Percentiles rank a stretch among this genome's conserved stretches.
phyloP scores from a whole-genome alignment of 192 early-diverging fungal species.

The Umbelopsis vinacea region DNA sequence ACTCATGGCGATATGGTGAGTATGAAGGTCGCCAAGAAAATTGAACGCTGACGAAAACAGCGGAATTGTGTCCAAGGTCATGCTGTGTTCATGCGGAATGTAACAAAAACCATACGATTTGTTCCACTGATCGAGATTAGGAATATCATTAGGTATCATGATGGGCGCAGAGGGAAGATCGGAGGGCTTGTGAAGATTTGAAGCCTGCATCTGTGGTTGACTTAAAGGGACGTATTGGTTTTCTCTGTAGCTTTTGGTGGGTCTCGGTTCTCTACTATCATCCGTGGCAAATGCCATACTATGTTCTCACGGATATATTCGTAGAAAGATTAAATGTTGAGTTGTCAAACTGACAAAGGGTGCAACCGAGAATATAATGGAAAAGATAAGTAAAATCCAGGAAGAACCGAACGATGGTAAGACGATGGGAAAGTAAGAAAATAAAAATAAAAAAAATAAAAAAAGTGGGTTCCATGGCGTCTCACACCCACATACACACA shows the following conservation, averaged over 20 bases:
- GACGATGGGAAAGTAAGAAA: too few species aligned
- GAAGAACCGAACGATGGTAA: too few species aligned
- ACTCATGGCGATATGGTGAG: neutral
- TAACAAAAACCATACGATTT: slow-evolving; percentile 14
- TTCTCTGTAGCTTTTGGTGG: neutral
- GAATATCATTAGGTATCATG: neutral
- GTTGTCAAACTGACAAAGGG: neutral
- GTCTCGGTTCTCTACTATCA: slow-evolving; percentile 12
- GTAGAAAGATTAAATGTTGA: neutral
- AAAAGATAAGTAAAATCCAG: neutral
- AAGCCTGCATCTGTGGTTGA: slow-evolving; percentile 6
- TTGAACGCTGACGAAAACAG: slow-evolving; percentile 14
- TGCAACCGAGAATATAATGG: neutral
- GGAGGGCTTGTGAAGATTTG: neutral
- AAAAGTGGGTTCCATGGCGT: too few species aligned
- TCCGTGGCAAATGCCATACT: slow-evolving; percentile 21
- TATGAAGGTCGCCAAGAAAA: slow-evolving; percentile 6
- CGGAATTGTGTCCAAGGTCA: slow-evolving; percentile 6
- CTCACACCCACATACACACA: too few species aligned
- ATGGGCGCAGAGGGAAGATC: neutral
- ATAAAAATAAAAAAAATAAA: too few species aligned
- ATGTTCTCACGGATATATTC: slow-evolving; percentile 11
- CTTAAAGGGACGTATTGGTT: neutral
- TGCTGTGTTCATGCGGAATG: slow-evolving; percentile 9
- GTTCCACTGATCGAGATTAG: slow-evolving; percentile 11